Evolutionary conservation across 2,329 filamentous ascomycete genomes (phyloP).

Genomic region (Clarireedia hainanense): DNA sequence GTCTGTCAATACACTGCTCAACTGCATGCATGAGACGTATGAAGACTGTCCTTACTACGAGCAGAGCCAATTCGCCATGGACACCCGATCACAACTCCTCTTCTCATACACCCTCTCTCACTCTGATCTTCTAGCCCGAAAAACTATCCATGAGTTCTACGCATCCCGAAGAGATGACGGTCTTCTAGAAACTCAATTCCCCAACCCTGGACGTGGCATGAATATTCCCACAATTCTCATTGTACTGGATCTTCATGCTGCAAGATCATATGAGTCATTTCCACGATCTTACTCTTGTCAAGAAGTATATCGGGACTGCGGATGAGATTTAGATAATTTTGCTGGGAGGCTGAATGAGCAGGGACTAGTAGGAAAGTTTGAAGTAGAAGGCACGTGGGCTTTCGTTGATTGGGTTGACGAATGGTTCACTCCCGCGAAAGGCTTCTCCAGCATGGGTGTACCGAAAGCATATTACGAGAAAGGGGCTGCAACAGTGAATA

Average conservation of each 20-base stretch:
- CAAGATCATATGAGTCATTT: not conserved
- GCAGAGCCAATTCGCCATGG: slow-evolving; percentile 29
- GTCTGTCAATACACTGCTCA: slow-evolving; percentile 7
- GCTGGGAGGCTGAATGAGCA: not conserved
- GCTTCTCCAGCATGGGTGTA: not conserved
- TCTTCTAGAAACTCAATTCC: slow-evolving; percentile 26
- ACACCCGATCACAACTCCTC: slow-evolving; percentile 24
- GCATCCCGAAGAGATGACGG: slow-evolving; percentile 16
- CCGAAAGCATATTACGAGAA: not conserved
- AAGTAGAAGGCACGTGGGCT: not conserved
- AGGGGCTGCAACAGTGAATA: not conserved
- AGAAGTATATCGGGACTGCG: not conserved
- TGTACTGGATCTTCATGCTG: not conserved
- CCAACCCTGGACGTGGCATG: slow-evolving; percentile 17
- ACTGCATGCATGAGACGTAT: slow-evolving; percentile 23
- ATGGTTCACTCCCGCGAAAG: not conserved
- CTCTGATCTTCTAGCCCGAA: slow-evolving; percentile 29
- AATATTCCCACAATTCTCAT: not conserved
- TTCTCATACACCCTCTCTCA: slow-evolving; percentile 29
- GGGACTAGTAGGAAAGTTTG: not conserved
- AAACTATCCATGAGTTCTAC: slow-evolving; percentile 21
- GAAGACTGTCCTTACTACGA: slow-evolving; percentile 32
- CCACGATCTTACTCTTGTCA: not conserved
- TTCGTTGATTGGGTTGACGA: not conserved
- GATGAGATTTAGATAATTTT: not conserved